Evolutionary conservation across 2,329 filamentous ascomycete species (phyloP).

Genomic region (Polychaeton citri): DNA sequence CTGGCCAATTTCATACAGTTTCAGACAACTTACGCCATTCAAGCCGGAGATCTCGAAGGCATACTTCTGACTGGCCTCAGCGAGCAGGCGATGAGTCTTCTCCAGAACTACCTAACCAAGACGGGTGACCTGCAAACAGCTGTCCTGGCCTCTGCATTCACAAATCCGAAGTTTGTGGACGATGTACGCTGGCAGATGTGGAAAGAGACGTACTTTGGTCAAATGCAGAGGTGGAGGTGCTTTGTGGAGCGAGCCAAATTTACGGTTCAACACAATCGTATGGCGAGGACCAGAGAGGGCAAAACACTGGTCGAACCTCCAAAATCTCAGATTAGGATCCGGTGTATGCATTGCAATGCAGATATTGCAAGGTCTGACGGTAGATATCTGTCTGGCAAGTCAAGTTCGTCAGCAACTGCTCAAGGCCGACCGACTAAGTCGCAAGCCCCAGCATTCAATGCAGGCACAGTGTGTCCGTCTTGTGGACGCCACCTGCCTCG

Average conservation of each 20-base stretch:
- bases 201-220: slow-evolving; percentile 60
- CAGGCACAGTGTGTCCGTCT: slow-evolving; percentile 43
- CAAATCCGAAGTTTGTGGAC: slow-evolving; percentile 61
- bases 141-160: slow-evolving; percentile 59
- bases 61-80: slow-evolving; percentile 67
- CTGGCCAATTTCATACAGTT: slow-evolving; percentile 30
- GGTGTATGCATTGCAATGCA: slow-evolving; percentile 60
- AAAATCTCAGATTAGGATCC: slow-evolving; percentile 57
- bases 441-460: slow-evolving; percentile 14
- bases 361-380: slow-evolving; percentile 37
- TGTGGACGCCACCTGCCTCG: slow-evolving; percentile 51
- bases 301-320: slow-evolving; percentile 50
- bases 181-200: slow-evolving; percentile 64
- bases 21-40: slow-evolving; percentile 47
- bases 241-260: slow-evolving; percentile 67
- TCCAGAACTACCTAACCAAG: slow-evolving; percentile 61
- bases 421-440: slow-evolving; percentile 6
- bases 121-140: slow-evolving; percentile 70
- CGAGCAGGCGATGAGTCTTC: slow-evolving; percentile 58
- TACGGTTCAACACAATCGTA: slow-evolving; percentile 61
- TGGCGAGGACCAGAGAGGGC: slow-evolving; percentile 50
- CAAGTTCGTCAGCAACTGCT: not conserved
- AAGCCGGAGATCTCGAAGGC: slow-evolving; percentile 60
- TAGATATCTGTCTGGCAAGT: slow-evolving; percentile 6
- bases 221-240: slow-evolving; percentile 55